Evolutionary conservation across 1,139 yeast genomes (phyloP), one percentile per base, ranked within the genome.

Genomic region (Debaryomyces udenii): DNA sequence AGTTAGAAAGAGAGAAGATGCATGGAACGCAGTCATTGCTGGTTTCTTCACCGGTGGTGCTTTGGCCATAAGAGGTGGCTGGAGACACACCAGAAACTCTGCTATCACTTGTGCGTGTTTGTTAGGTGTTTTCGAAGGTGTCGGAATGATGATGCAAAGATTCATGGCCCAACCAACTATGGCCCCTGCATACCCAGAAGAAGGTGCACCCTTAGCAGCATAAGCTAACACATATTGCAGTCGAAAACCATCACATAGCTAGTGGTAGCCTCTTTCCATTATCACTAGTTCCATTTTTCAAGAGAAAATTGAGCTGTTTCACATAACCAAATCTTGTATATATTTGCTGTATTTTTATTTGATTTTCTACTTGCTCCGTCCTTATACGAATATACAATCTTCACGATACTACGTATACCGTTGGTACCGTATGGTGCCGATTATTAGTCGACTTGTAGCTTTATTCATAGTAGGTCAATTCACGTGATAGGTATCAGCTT

Each of bases 21-120:
- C 98, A 7, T 88, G 96, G 87, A 93, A 93, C 64, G 97, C 98
- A 46, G 93, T 93, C 57, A 86, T 93, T 62, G 98, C 99, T 27
- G 99, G 99, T 42, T 91, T 94, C 66, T 89, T 89, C 75, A 91
- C 96, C 38, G 99, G 99, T 76, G 99, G 99, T 56, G 83, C 97
- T 11, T 76, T 93, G 54, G 99, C 99, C 47, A 81, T 94, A 54
- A 88, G 99, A 81, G 98, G 99, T 56, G 99, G 99, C 40, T 89
- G 96, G 93, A 88, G 82, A 72, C 97, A 91, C 64, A 88, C 96
- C 41, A 79, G 98, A 70, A 93, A 91, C 67, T 86, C 96, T 45
- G 98, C 99, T 54, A 90, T 94, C 55, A 88, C 96, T 27, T 93
- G 99, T 83, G 98, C 96, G 27, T 88, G 96, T 76, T 81, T 93